Base-by-base conservation (phyloP, 2,329 filamentous ascomycete species). In the Trichoderma sp. region DNA sequence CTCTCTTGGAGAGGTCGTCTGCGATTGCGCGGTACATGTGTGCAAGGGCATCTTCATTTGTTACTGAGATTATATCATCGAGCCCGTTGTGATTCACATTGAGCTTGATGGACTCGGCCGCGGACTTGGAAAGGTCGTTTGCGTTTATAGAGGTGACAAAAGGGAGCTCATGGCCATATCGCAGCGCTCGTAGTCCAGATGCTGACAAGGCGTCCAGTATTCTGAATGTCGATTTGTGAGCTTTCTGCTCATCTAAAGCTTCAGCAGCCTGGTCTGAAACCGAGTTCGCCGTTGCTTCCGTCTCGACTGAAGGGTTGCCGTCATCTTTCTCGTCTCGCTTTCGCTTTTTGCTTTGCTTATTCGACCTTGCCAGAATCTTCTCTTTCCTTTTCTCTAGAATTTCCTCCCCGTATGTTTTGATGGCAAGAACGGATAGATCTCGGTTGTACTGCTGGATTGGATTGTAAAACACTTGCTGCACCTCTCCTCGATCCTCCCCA, bases 361-460 rank as follows among this genome's bases (percentile, higher is more conserved):
- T 80, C 66, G 76, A 78, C 71, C 72, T 80, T 72, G 76, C 81
- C 75, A 83, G 79, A 3, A 77, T 73, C 45, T 74, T 80, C 69
- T 80, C 80, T 32, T 78, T 79, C 68, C 80, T 81, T 73, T 79
- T 81, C 37, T 84, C 80, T 19, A 88, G 72, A 39, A 72, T 76
- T 35, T 92, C 88, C 72, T 95, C 89, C 1, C 92, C 92, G 77
- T 94, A 97, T 0, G 92, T 91, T 75, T 92, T 92, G 78, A 99
- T 97, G 1, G 93, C 93, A 15, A 99, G 85, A 29, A 97, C 92
- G 69, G 93, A 97, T 71, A 99, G 80, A 77, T 99, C 95, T 56
- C 96, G 91, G 79, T 99, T 99, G 84, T 98, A 99, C 77, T 99
- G 95, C 77, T 99, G 95, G 65, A 99, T 97, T 0, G 95, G 94